A percentile compares a stretch with the other conserved stretches of the same genome.
Conservation (phyloP, 768 basidiomycete genomes). For the Amanita rimosa region DNA sequence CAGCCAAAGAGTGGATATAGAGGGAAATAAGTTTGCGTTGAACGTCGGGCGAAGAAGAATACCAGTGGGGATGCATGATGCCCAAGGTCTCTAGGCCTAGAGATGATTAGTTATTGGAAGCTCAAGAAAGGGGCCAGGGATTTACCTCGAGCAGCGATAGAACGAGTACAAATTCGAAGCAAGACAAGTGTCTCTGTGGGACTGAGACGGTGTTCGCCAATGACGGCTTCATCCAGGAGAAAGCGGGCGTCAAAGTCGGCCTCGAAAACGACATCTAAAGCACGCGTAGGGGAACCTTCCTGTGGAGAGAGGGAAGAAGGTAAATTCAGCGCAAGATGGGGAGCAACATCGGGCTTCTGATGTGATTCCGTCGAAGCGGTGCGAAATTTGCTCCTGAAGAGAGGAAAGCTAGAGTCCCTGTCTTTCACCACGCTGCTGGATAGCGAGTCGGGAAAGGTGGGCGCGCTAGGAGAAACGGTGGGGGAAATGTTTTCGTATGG, state of each 20-base stretch:
- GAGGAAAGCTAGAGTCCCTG: constrained; percentile 31
- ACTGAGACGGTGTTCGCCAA: constrained; percentile 46
- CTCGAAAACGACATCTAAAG: constrained; percentile 50
- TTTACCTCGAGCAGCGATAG: constrained; percentile 55
- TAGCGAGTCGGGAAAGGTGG: constrained; percentile 25
- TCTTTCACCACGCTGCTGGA: constrained; percentile 23
- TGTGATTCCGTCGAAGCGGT: constrained; percentile 19
- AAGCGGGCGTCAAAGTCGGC: constrained; percentile 38
- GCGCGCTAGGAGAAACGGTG: constrained; percentile 26
- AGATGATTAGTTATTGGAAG: constrained; percentile 5
- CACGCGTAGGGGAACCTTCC: constrained; percentile 31
- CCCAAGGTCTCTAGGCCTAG: constrained; percentile 74
- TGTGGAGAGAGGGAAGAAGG: constrained; percentile 28
- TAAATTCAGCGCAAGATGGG: constrained; percentile 55
- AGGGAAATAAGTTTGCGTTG: constrained; percentile 62
- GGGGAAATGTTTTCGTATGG: constrained; percentile 66
- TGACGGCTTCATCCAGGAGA: constrained; percentile 37
- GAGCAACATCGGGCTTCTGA: constrained; percentile 28
- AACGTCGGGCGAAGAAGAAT: constrained; percentile 58
- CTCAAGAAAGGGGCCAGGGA: constrained; percentile 8
- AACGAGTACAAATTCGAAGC: constrained; percentile 57
- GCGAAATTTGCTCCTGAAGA: constrained; percentile 42
- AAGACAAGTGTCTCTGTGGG: constrained; percentile 54
- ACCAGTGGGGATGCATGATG: constrained; percentile 81
- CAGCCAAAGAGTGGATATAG: constrained; percentile 54